Conservation (phyloP, 805 yeast species). For the Spathaspora girioi region DNA sequence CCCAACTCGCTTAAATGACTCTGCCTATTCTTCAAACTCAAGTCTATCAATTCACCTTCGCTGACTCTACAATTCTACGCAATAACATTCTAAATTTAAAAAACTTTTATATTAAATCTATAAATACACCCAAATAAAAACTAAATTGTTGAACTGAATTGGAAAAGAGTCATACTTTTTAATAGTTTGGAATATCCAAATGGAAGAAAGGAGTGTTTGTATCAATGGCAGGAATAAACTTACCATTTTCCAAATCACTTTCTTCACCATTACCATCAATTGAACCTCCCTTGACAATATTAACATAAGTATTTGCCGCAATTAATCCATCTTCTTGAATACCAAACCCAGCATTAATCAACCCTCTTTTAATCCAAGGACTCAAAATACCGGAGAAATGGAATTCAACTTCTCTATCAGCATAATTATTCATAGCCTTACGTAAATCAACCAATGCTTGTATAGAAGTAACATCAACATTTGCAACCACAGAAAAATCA, state of each 20-base stretch:
- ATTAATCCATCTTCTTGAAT: slow-evolving; percentile 40
- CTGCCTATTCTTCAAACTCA: too few relatives aligned
- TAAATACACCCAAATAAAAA: neutral
- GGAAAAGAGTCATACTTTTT: neutral
- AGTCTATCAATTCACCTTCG: too few relatives aligned
- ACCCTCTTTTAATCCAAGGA: slow-evolving; percentile 82
- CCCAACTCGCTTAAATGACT: too few relatives aligned
- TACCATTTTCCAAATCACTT: slow-evolving; percentile 31
- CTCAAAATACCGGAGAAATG: slow-evolving; percentile 83
- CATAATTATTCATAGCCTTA: slow-evolving; percentile 65
- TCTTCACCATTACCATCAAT: slow-evolving; percentile 1
- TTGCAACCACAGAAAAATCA: slow-evolving; percentile 76
- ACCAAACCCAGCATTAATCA: slow-evolving; percentile 77
- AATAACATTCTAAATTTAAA: neutral
- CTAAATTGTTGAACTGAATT: neutral
- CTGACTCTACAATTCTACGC: too few relatives aligned
- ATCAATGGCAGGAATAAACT: slow-evolving; percentile 51
- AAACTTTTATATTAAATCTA: neutral
- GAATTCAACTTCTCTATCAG: slow-evolving; percentile 81
- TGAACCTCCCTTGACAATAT: slow-evolving; percentile 25
- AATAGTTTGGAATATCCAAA: slow-evolving; percentile 64
- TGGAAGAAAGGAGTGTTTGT: slow-evolving; percentile 78
- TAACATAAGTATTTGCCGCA: slow-evolving; percentile 37
- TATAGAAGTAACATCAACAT: slow-evolving; percentile 74
- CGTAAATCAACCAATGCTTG: slow-evolving; percentile 76